Percentiles rank a stretch among this genome's conserved stretches.
Conservation (phyloP, 495 filamentous ascomycete species). For the Podospora fimiseda region DNA sequence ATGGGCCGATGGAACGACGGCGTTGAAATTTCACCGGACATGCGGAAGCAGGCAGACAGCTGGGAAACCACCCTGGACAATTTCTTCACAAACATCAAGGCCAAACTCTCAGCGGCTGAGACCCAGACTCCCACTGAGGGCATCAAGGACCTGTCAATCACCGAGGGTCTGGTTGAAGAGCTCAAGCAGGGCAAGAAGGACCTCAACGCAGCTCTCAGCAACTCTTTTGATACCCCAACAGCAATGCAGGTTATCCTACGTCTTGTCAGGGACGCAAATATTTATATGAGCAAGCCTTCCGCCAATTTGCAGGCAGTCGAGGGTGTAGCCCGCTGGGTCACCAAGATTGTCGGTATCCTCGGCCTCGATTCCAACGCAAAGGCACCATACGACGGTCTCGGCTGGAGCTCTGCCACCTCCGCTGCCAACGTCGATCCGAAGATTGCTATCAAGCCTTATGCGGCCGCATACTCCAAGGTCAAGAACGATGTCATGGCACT, state of each 20-base stretch:
- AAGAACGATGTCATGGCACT: slow-evolving; percentile 33
- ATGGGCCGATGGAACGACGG: slow-evolving; percentile 85
- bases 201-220: slow-evolving; percentile 61
- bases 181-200: slow-evolving; percentile 60
- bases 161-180: slow-evolving; percentile 29
- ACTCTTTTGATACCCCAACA: slow-evolving; percentile 82
- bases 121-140: slow-evolving; percentile 35
- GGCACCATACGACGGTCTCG: slow-evolving; percentile 56
- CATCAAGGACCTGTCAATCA: slow-evolving; percentile 37
- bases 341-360: slow-evolving; percentile 74
- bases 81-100: slow-evolving; percentile 79
- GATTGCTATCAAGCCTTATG: slow-evolving; percentile 41
- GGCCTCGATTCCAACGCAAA: slow-evolving; percentile 69
- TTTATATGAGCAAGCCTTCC: slow-evolving; percentile 52
- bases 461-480: slow-evolving; percentile 32
- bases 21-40: slow-evolving; percentile 81
- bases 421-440: slow-evolving; percentile 39
- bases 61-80: slow-evolving; percentile 86
- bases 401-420: slow-evolving; percentile 72
- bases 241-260: slow-evolving; percentile 70
- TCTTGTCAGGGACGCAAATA: slow-evolving; percentile 69
- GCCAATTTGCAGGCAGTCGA: slow-evolving; percentile 50
- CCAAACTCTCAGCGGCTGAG: slow-evolving; percentile 44
- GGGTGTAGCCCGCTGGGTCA: slow-evolving; percentile 69
- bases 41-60: slow-evolving; percentile 60